Evolutionary conservation across 116 monocot genomes (phyloP).

Genomic region (Dioscorea cayenensis): DNA sequence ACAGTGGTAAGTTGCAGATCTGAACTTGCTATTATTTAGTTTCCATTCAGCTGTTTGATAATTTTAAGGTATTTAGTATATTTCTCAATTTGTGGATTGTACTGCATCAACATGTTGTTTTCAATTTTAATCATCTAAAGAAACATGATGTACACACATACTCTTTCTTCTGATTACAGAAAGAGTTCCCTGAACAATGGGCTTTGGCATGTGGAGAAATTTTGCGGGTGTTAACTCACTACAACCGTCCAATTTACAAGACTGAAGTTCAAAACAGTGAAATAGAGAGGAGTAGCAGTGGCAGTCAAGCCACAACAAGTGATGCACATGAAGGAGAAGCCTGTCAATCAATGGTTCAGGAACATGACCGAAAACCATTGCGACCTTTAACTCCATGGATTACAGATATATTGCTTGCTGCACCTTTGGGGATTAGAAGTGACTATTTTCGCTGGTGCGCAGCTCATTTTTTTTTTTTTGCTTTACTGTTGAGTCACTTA

Average conservation of each 20-base stretch:
- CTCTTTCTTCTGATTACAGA: conserved; percentile 34
- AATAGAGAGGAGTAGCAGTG: conserved; percentile 49
- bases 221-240: conserved; percentile 87
- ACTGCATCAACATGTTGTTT: neutral
- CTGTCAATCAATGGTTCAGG: conserved; percentile 13
- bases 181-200: conserved; percentile 98
- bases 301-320: conserved; percentile 59
- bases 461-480: neutral
- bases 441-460: conserved; percentile 92
- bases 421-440: conserved; percentile 94
- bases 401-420: conserved; percentile 86
- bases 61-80: neutral
- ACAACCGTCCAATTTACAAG: conserved; percentile 90
- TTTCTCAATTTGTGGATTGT: neutral
- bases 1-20: conserved; percentile 50
- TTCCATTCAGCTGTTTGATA: neutral
- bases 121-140: neutral
- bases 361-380: conserved; percentile 70
- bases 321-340: conserved; percentile 32
- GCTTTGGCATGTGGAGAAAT: conserved; percentile 97
- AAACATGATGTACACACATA: neutral
- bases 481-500: neutral
- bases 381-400: conserved; percentile 94
- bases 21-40: neutral
- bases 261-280: conserved; percentile 45